Evolutionary conservation across 345 rosid species (phyloP), one percentile per base, ranked within the genome.

Genomic region (Brassica nigra): DNA sequence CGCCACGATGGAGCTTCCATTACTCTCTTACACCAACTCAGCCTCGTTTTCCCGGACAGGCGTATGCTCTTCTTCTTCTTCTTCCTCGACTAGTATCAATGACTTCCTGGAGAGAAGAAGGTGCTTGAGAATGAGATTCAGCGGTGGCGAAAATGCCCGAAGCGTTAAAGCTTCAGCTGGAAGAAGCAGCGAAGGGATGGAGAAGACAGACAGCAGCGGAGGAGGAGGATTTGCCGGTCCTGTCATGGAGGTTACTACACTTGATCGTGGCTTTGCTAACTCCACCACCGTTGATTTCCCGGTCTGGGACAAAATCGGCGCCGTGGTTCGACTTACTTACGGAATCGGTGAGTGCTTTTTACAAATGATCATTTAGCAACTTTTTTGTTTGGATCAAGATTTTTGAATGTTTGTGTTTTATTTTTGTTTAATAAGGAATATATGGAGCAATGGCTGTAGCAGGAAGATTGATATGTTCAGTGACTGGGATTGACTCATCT

Each of bases 361-460:
- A 67, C 7, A 8, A 23, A 42, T 42, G 14, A 37, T 42, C 52
- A 42, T 33, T 33, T 57, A 57, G 37, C 6, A 23, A 44, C 36
- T n/a, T 15, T 15, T 23, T 8, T 23, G 70, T 16, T 30, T 62
- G 68, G 16, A 67, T 62, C 2, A 1, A n/a, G 16, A 63, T 34
- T n/a, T 47, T 52, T 7, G 3, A 34, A 34, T 18, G 34, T 42
- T 27, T 34, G 54, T 52, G 10, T 54, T 52, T 59, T 31, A 11
- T 54, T 18, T 52, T 59, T 31, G 12, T 54, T 18, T 52, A 4
- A 58, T 18, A 81, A 95, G 99, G 98, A 55, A 88, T 95, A 75
- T 93, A 95, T 80, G 99, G 93, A 30, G 97, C 90, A 70, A 95
- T 95, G 97, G 98, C 86, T 47, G 79, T 91, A 49, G 93, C 92